Evolutionary conservation across 176 grass and related monocot species (phyloP), one percentile per base, ranked within the genome.

Genomic region (Olyra latifolia): DNA sequence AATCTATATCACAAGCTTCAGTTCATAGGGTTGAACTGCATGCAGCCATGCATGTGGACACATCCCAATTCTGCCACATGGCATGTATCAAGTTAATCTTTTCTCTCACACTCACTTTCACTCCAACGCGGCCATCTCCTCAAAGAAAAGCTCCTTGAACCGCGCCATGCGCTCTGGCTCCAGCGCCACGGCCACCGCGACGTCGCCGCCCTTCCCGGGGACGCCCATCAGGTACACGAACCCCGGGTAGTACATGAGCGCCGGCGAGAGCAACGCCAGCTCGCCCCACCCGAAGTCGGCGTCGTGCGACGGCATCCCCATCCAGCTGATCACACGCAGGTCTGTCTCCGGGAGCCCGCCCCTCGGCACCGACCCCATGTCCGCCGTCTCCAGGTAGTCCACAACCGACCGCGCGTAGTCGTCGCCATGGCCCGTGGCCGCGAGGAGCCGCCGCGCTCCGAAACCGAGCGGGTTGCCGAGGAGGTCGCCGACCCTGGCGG

Each of bases 271-370:
- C 43, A 82, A 2, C 79, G 38, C 83, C 35, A 72, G 90, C 61
- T 82, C 78, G 11, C 90, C 90, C 90, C 90, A 92, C 47, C 90
- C 90, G 54, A 88, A 88, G 59, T 91, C 89, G 0, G 89, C 85
- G 49, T 91, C 81, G 77, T 91, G 62, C 49, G 74, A 47, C 54
- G 89, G 82, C 86, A 92, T 82, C 74, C 72, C 82, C 27, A 78
- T 67, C 90, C 89, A 91, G 71, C 89, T 92, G 65, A 89, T 84
- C 27, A 86, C 86, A 4, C 83, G 73, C 47, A 92, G 54, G 83
- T 92, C 82, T 44, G 80, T 64, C 3, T 35, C 24, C 6, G 46
- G 39, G 3, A 85, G 49, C 9, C 82, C 79, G 8, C 82, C 16
- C 12, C 86, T 19, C 28, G 45, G 80, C 2, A 85, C 6, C 50